Conservation (phyloP, 441 rosid species). For the Gossypium davidsonii region DNA sequence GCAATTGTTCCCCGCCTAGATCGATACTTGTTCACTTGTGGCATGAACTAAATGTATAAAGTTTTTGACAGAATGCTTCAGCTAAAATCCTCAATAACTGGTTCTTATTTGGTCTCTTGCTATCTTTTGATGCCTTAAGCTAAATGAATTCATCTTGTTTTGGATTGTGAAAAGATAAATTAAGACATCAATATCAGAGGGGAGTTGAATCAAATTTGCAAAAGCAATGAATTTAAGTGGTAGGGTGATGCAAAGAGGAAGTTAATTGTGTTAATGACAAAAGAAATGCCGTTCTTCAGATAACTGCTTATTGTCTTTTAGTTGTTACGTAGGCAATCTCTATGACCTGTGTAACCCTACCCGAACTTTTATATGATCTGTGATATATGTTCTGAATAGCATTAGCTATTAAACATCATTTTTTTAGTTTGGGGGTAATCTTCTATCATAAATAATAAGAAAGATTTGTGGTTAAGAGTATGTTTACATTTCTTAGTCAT, state of each 20-base stretch:
- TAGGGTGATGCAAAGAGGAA: constrained; percentile 5
- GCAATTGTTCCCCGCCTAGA: background rate
- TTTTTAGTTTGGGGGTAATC: background rate
- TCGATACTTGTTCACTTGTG: background rate
- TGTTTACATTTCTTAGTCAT: background rate
- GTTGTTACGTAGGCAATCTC: background rate
- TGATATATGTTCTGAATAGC: background rate
- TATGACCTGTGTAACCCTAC: background rate
- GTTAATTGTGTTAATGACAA: background rate
- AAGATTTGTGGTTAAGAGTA: background rate
- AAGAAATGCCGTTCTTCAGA: background rate
- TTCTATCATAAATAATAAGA: background rate
- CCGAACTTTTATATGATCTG: background rate
- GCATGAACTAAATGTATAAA: background rate
- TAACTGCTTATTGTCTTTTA: background rate
- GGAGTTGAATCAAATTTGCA: constrained; percentile 9
- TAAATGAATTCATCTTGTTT: background rate
- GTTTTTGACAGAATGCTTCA: background rate
- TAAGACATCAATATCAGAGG: background rate
- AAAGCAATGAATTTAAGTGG: background rate
- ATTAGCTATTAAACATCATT: background rate
- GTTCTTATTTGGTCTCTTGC: background rate
- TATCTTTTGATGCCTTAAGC: background rate
- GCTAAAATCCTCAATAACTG: background rate
- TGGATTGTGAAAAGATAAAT: background rate